Conservation (phyloP, 257 asterid genomes). For the Nicotiana paniculata region DNA sequence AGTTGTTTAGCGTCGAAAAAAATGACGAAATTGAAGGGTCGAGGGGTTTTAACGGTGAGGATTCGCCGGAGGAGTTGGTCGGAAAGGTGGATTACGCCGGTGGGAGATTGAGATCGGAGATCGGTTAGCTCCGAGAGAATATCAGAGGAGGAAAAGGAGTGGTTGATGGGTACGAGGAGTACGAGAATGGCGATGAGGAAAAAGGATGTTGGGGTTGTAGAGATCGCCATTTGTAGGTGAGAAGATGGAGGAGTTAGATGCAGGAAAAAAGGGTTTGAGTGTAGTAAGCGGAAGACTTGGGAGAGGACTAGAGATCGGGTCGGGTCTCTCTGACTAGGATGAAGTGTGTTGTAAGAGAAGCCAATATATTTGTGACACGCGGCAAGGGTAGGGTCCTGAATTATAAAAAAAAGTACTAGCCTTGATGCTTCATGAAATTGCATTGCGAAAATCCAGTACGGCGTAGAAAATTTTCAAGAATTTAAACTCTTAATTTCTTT, state of each 20-base stretch:
- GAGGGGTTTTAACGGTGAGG: neutral
- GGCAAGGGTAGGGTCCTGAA: neutral
- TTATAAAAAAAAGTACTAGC: neutral
- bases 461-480: no score
- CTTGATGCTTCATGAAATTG: no score
- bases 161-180: neutral
- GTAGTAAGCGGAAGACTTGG: neutral
- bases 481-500: no score
- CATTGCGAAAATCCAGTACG: no score
- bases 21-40: neutral
- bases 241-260: neutral
- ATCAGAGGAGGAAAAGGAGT: neutral
- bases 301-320: neutral
- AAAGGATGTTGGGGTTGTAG: neutral
- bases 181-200: neutral
- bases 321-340: neutral
- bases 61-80: slow-evolving; percentile 4
- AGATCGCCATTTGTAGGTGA: neutral
- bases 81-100: neutral
- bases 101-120: slow-evolving; percentile 2
- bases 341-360: neutral
- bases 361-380: neutral
- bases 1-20: slow-evolving; percentile 5
- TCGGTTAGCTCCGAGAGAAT: neutral
- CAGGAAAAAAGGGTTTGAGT: neutral